These are phyloP conservation scores for Ceratocystis destructans DNA, from an alignment of 2,329 filamentous ascomycete genomes.

Conservation along the genomic window DNA sequence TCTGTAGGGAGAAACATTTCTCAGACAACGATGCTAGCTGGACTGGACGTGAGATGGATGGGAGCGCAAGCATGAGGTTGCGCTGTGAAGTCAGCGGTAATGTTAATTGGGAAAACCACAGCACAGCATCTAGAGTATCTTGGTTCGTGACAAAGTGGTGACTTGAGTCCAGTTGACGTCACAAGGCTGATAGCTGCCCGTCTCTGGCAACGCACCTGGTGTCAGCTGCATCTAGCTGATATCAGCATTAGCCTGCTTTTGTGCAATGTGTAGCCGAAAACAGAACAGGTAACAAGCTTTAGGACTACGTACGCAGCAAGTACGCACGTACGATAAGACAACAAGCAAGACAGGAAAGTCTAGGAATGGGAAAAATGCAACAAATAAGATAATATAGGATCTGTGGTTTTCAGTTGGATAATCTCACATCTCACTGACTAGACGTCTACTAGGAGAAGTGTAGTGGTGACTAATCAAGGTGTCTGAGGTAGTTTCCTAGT, in stretches of 20 bases:
- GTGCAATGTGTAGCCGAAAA: not conserved
- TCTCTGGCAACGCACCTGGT: not conserved
- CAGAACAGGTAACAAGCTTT: not conserved
- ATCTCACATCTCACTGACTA: not conserved
- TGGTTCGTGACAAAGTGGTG: no score
- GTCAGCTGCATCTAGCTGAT: not conserved
- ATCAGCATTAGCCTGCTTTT: not conserved
- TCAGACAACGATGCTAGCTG: not conserved
- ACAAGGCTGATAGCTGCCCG: not conserved
- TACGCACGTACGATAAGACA: not conserved
- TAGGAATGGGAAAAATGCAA: not conserved
- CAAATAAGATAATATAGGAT: not conserved
- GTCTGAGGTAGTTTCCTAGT: not conserved
- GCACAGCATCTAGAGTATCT: no score
- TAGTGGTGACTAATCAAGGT: not conserved
- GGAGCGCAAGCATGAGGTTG: not conserved
- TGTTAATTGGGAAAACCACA: not conserved
- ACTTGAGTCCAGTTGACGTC: not conserved
- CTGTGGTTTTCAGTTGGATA: not conserved
- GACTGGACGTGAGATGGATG: not conserved
- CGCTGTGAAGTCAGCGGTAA: not conserved
- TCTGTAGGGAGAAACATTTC: conserved; percentile 7
- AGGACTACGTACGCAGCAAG: not conserved
- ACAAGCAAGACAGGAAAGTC: not conserved
- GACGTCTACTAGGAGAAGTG: not conserved